Conservation (phyloP, 2,329 filamentous ascomycete species). For the Pseudogymnoascus sp. region DNA sequence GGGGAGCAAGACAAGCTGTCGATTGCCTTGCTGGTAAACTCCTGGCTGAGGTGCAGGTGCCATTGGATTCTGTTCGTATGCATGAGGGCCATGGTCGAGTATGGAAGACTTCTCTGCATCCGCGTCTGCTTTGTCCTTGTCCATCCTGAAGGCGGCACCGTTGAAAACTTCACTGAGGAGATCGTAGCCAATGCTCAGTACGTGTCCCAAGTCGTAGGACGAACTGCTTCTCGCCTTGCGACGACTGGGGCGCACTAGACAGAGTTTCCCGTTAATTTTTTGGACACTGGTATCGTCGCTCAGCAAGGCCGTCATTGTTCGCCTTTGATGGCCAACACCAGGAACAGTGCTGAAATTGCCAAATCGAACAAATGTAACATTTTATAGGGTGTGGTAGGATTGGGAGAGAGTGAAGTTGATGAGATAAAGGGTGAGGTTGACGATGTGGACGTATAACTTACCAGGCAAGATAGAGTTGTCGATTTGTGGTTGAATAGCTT, state of each 20-base stretch:
- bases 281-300: background rate
- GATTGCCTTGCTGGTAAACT: slow-evolving; percentile 1
- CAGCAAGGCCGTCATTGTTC: background rate
- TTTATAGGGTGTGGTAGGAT: background rate
- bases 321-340: background rate
- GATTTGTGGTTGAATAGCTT: background rate
- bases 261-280: slow-evolving; percentile 7
- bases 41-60: background rate
- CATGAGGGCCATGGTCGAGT: background rate
- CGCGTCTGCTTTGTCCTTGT: background rate
- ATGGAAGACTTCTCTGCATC: background rate
- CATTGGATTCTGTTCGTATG: background rate
- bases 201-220: background rate
- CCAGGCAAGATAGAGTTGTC: background rate
- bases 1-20: slow-evolving; percentile 6
- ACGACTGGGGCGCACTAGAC: background rate
- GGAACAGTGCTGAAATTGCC: background rate
- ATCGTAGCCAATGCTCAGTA: background rate
- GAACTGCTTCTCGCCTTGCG: background rate
- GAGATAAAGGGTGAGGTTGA: background rate
- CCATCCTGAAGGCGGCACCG: background rate
- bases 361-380: background rate
- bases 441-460: background rate
- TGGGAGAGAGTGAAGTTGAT: background rate
- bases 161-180: background rate